Percentiles rank a stretch among this genome's conserved stretches.
Evolutionary conservation across 192 early-diverging fungal genomes (phyloP).

Genomic region (Backusella parvicylindrica): DNA sequence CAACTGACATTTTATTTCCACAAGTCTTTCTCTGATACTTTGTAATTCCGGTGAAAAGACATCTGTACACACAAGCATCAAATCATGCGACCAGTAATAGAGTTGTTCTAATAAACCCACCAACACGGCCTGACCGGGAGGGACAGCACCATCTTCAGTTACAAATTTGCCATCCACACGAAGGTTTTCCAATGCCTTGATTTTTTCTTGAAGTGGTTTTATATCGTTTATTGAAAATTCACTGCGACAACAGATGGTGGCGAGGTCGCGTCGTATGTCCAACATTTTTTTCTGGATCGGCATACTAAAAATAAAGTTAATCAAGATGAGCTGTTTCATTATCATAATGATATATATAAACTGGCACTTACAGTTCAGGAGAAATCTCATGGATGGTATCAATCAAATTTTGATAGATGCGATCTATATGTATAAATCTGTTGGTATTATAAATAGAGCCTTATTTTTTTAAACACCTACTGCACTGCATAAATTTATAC

Average conservation of each 20-base stretch:
- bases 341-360: neutral
- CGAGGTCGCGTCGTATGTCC: constrained; percentile 62
- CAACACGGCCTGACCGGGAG: constrained; percentile 81
- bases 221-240: constrained; percentile 35
- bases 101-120: constrained; percentile 76
- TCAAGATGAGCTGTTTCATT: neutral
- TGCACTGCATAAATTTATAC: constrained; percentile 35
- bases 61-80: constrained; percentile 62
- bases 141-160: constrained; percentile 59
- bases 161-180: constrained; percentile 82
- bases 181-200: constrained; percentile 73
- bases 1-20: constrained; percentile 69
- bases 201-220: constrained; percentile 61
- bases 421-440: constrained; percentile 31
- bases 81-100: constrained; percentile 82
- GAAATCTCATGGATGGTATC: constrained; percentile 59
- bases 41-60: constrained; percentile 56
- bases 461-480: constrained; percentile 26
- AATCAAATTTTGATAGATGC: constrained; percentile 46
- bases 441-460: neutral
- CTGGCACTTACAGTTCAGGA: constrained; percentile 51
- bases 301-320: constrained; percentile 24
- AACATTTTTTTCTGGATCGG: constrained; percentile 75
- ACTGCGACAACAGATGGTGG: constrained; percentile 33
- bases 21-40: constrained; percentile 60